Base-by-base conservation (phyloP, 2,329 filamentous ascomycete species). In the Talaromyces sp. region DNA sequence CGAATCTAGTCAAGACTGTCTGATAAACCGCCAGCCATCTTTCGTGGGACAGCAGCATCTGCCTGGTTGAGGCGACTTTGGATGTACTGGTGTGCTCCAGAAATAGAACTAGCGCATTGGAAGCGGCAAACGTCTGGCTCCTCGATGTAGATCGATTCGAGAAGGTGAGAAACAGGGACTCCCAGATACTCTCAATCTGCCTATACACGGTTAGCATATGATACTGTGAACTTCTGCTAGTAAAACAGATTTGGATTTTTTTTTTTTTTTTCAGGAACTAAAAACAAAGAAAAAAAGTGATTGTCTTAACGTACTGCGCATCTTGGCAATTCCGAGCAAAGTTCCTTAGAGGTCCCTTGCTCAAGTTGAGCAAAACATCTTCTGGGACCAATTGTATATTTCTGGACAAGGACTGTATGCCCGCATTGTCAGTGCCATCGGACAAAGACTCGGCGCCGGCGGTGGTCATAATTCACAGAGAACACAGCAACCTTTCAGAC, bases 71-170 rank as follows among this genome's bases (percentile, higher is more conserved):
- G 12, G 68, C 61, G 59, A 67, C 65, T 31, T 67, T 56, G 12
- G 78, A 76, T 12, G 65, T 63, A 17, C 66, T 60, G 10, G 73
- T 72, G 12, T 72, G 69, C 62, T 78, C 73, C 24, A 81, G 64
- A 57, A 78, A 79, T 21, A 74, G 74, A 59, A 75, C 76, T 29
- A 79, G 57, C 7, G 77, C 74, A 71, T 79, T 80, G 62, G 76
- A 78, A 41, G 74, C 73, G 7, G 74, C 72, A 26, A 74, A 71
- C 17, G 72, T 73, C 68, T 81, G 79, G 43, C 65, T 65, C 62
- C 69, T 68, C 19, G 75, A 69, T 51, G 78, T 69, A 43, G 70
- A 72, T 19, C 73, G 68, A 27, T 68, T 72, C 27, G 71, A 71
- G 62, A 77, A 74, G 51, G 79, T 80, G 61, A 71, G 65, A 50